Conservation (phyloP, 345 rosid species). For the Mercurialis annua region DNA sequence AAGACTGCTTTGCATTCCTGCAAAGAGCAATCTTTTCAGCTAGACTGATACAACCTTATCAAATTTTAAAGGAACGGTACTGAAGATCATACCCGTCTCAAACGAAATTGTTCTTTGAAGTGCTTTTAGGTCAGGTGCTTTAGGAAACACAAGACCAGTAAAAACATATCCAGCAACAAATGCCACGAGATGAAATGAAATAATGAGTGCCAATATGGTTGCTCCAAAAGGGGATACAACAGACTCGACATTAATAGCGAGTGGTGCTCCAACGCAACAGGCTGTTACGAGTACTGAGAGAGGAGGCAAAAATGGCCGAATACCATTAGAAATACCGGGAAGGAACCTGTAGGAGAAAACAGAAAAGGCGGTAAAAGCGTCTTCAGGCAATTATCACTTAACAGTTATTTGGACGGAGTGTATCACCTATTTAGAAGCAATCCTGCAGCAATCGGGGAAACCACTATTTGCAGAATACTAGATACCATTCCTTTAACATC, state of each 20-base stretch:
- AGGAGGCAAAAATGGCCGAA: constrained; percentile 66
- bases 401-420: neutral
- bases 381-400: constrained; percentile 9
- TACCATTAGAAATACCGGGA: constrained; percentile 57
- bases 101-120: constrained; percentile 83
- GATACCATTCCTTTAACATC: constrained; percentile 93
- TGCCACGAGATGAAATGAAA: constrained; percentile 69
- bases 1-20: constrained; percentile 99
- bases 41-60: neutral
- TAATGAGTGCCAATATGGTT: constrained; percentile 42
- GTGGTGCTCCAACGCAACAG: constrained; percentile 87
- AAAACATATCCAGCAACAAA: constrained; percentile 67
- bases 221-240: constrained; percentile 76
- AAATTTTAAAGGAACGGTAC: neutral
- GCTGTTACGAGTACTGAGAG: constrained; percentile 83
- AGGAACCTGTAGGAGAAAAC: constrained; percentile 51
- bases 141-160: constrained; percentile 51
- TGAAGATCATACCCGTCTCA: constrained; percentile 58
- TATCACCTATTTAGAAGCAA: constrained; percentile 75
- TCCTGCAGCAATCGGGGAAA: constrained; percentile 77
- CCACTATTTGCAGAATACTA: constrained; percentile 83
- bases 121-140: constrained; percentile 54
- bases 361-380: neutral
- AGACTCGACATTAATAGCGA: constrained; percentile 70
- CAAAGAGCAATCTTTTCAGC: constrained; percentile 11